phyloP scores from a whole-genome alignment of 805 yeast species.

The Zygotorulaspora florentina region DNA sequence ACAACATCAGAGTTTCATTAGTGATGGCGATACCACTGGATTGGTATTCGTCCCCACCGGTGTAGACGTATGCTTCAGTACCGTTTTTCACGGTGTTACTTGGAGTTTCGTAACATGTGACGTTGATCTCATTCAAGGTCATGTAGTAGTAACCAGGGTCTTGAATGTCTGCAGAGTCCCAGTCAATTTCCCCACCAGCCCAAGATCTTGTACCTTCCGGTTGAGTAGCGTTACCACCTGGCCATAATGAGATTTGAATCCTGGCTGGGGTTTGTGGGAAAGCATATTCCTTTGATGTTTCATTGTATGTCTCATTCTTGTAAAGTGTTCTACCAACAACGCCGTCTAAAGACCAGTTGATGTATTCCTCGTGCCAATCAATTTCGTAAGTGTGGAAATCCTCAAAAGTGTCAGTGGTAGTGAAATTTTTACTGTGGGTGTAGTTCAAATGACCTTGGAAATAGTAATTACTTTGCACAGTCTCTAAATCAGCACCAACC shows the following conservation, averaged over 20 bases:
- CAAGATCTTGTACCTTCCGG: conserved; percentile 66
- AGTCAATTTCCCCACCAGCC: conserved; percentile 86
- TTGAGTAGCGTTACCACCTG: conserved; percentile 58
- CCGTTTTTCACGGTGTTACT: conserved; percentile 44
- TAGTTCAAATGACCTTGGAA: conserved; percentile 69
- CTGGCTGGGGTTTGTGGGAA: conserved; percentile 75
- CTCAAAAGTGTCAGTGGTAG: conserved; percentile 48
- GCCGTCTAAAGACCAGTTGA: conserved; percentile 75
- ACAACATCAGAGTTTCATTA: conserved; percentile 57
- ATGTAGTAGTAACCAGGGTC: conserved; percentile 81
- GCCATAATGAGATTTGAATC: conserved; percentile 73
- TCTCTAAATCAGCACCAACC: conserved; percentile 66
- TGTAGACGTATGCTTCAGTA: conserved; percentile 50
- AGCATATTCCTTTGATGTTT: conserved; percentile 50
- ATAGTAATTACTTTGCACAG: conserved; percentile 76
- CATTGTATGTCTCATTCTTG: conserved; percentile 57
- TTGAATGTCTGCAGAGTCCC: conserved; percentile 71
- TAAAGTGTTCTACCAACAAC: conserved; percentile 57
- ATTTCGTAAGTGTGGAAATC: conserved; percentile 71
- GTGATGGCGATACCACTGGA: conserved; percentile 55
- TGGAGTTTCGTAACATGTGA: conserved; percentile 75
- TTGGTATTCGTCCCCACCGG: conserved; percentile 45
- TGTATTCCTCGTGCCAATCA: conserved; percentile 74
- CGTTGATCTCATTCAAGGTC: conserved; percentile 51
- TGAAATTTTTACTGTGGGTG: conserved; percentile 48